Conservation (phyloP, 306 rosid species). For the Potentilla sterilis region DNA sequence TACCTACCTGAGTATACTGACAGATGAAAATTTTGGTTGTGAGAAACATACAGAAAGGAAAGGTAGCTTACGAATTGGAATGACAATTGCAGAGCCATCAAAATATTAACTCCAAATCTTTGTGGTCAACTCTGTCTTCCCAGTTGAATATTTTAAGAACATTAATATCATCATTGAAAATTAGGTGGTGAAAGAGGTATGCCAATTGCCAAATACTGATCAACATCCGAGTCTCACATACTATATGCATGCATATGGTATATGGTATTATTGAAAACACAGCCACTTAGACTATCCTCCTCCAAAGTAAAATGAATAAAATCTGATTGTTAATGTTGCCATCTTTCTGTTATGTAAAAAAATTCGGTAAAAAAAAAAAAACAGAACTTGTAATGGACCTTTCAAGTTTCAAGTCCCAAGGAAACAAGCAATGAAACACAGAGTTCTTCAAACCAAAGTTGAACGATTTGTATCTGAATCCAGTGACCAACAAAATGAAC, state of each 20-base stretch:
- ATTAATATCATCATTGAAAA: background rate
- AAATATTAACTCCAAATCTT: background rate
- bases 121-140: background rate
- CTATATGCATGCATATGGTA: background rate
- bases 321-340: background rate
- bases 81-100: slow-evolving; percentile 11
- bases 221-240: background rate
- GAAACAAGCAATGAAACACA: background rate
- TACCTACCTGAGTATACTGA: background rate
- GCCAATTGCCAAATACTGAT: background rate
- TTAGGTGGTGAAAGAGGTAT: background rate
- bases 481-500: background rate
- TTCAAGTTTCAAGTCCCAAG: background rate
- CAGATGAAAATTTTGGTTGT: background rate
- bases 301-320: background rate
- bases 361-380: background rate
- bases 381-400: background rate
- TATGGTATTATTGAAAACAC: background rate
- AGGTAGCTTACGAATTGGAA: slow-evolving; percentile 7
- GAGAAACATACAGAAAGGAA: background rate
- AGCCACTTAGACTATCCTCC: background rate
- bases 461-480: background rate
- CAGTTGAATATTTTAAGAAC: background rate
- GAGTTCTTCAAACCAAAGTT: background rate
- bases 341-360: background rate